Evolutionary conservation across 75 land plant genomes (phyloP).

Genomic region (Pinus taeda): DNA sequence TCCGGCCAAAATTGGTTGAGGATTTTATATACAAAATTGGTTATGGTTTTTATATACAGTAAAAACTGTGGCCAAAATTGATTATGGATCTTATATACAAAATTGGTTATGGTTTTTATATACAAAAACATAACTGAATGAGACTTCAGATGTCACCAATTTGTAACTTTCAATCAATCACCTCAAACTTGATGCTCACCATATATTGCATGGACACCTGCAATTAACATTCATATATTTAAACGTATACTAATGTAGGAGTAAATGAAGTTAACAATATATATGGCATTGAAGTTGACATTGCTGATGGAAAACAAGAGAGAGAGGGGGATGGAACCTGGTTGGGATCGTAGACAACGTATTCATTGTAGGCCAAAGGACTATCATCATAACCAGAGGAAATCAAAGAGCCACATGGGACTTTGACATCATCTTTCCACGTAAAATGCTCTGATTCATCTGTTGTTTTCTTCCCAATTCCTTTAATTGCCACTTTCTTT

Average conservation of each 20-base stretch:
- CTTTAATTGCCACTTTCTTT: constrained; percentile 59
- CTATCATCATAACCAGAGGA: constrained; percentile 53
- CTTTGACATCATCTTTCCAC: constrained; percentile 68
- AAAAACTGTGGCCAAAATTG: too few species aligned
- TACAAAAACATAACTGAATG: too few species aligned
- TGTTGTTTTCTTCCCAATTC: constrained; percentile 58
- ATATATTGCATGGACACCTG: not conserved
- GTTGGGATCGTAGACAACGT: constrained; percentile 71
- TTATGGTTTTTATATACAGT: too few species aligned
- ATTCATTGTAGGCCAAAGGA: constrained; percentile 76
- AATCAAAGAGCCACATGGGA: constrained; percentile 67
- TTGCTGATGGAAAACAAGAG: not conserved
- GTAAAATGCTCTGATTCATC: constrained; percentile 55
- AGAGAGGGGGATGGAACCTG: constrained; percentile 29
- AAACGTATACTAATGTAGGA: too few species aligned
- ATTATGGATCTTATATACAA: too few species aligned
- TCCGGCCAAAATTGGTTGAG: too few species aligned
- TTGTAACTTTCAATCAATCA: not conserved
- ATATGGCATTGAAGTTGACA: not conserved
- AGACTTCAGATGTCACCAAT: too few species aligned
- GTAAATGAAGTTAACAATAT: not conserved
- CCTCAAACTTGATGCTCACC: not conserved
- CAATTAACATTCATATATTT: not conserved
- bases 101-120: too few species aligned
- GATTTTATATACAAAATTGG: too few species aligned